phyloP scores from a whole-genome alignment of 2,329 filamentous ascomycete species.

The Drechslerella dactyloides region DNA sequence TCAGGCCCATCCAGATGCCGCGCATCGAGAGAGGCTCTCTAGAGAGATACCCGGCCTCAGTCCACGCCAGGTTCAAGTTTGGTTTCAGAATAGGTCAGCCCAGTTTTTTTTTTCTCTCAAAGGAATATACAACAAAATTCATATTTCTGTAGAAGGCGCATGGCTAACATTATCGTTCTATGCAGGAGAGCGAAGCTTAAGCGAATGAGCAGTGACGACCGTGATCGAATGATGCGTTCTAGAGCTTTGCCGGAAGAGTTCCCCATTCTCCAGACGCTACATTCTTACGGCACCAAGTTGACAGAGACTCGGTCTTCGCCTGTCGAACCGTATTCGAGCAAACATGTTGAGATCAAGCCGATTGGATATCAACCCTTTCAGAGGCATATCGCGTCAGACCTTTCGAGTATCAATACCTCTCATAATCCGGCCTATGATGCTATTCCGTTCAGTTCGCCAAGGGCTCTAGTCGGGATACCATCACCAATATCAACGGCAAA shows the following conservation, averaged over 20 bases:
- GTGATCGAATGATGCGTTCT: constrained; percentile 75
- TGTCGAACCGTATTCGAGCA: constrained; percentile 53
- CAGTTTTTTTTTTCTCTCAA: no score
- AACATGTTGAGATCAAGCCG: constrained; percentile 52
- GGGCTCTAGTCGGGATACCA: constrained; percentile 52
- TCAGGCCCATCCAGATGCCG: constrained; percentile 90
- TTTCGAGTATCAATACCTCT: constrained; percentile 50
- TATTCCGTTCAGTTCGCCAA: constrained; percentile 53
- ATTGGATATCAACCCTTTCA: constrained; percentile 51
- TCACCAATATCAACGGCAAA: constrained; percentile 54
- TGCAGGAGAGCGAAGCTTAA: constrained; percentile 73
- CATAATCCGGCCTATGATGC: constrained; percentile 52
- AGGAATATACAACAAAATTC: no score
- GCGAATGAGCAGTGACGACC: constrained; percentile 72
- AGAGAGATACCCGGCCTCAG: constrained; percentile 89
- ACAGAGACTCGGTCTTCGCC: constrained; percentile 54
- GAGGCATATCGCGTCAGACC: constrained; percentile 50
- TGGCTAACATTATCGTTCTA: no score
- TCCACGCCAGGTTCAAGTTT: constrained; percentile 92
- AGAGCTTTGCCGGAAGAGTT: constrained; percentile 73
- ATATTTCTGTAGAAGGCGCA: constrained; percentile 1
- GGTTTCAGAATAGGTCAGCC: constrained; percentile 92
- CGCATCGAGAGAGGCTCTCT: constrained; percentile 83
- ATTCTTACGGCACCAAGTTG: constrained; percentile 57
- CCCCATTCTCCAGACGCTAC: constrained; percentile 72